phyloP scores from a whole-genome alignment of 768 basidiomycete species.

The Mycena pura region DNA sequence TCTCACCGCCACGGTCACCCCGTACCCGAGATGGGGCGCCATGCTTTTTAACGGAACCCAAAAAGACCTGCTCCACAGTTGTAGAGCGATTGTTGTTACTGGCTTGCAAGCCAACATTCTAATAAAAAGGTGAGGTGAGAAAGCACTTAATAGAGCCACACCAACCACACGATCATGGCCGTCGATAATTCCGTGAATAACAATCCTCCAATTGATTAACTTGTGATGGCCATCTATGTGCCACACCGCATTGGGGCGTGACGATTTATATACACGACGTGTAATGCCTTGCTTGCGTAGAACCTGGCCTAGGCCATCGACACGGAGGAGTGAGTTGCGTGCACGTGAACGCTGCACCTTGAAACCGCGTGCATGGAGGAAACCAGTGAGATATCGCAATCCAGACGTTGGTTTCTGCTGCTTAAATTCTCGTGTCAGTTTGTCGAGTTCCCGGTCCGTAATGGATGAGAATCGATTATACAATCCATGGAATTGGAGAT shows the following conservation, averaged over 20 bases:
- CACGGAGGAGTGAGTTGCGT: slow-evolving; percentile 15
- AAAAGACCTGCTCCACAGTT: slow-evolving; percentile 6
- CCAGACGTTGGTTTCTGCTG: slow-evolving; percentile 29
- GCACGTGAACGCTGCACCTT: slow-evolving; percentile 28
- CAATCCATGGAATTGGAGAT: slow-evolving; percentile 20
- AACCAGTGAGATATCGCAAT: slow-evolving; percentile 32
- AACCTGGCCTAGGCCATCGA: slow-evolving; percentile 32
- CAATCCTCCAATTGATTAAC: slow-evolving; percentile 30
- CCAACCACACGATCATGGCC: slow-evolving; percentile 37
- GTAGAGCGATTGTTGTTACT: slow-evolving; percentile 13
- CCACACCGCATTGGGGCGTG: slow-evolving; percentile 29
- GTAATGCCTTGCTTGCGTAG: slow-evolving; percentile 27
- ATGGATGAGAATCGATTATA: slow-evolving; percentile 20
- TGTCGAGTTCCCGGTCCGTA: slow-evolving; percentile 25
- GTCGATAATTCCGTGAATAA: slow-evolving; percentile 39
- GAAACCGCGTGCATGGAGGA: slow-evolving; percentile 27
- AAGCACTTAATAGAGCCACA: too few species aligned
- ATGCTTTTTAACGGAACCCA: not conserved
- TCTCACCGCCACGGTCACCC: slow-evolving; percentile 34
- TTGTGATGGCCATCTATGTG: slow-evolving; percentile 35
- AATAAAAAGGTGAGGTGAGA: not conserved
- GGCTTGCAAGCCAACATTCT: slow-evolving; percentile 10
- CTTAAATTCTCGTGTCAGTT: slow-evolving; percentile 24
- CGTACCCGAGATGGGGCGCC: slow-evolving; percentile 26
- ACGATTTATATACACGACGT: slow-evolving; percentile 26